Evolutionary conservation across 2,329 filamentous ascomycete genomes (phyloP).

Genomic region (Beauveria sp.): DNA sequence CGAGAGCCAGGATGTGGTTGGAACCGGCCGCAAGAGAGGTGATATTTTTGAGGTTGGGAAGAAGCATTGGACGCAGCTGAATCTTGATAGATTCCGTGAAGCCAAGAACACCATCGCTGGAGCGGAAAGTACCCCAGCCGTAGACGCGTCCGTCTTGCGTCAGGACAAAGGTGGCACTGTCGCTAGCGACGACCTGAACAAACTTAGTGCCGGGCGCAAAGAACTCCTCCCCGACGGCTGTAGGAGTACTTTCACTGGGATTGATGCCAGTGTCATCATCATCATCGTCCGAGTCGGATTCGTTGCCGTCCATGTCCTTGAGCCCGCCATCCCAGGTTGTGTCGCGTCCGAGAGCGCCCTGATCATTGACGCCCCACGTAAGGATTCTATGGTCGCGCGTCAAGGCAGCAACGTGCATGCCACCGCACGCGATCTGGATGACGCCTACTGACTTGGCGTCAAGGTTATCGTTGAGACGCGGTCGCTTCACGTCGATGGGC

Average conservation of each 20-base stretch:
- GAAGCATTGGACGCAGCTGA: constrained; percentile 44
- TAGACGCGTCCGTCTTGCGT: constrained; percentile 70
- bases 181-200: constrained; percentile 59
- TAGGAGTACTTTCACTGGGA: constrained; percentile 63
- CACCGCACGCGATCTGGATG: constrained; percentile 69
- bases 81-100: constrained; percentile 47
- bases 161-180: constrained; percentile 69
- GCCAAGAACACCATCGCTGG: constrained; percentile 55
- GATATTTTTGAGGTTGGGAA: constrained; percentile 60
- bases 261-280: constrained; percentile 61
- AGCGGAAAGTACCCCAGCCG: constrained; percentile 78
- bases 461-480: constrained; percentile 67
- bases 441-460: constrained; percentile 58
- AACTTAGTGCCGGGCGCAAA: constrained; percentile 56
- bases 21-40: constrained; percentile 56
- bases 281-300: constrained; percentile 50
- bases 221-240: constrained; percentile 47
- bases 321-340: constrained; percentile 61
- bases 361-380: constrained; percentile 84
- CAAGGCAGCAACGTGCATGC: constrained; percentile 73
- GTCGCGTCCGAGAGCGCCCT: constrained; percentile 70
- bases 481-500: constrained; percentile 71
- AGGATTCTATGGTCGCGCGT: constrained; percentile 75
- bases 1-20: constrained; percentile 64
- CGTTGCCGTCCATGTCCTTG: constrained; percentile 45